Base-by-base conservation (phyloP, 345 rosid species). In the Firmiana major region DNA sequence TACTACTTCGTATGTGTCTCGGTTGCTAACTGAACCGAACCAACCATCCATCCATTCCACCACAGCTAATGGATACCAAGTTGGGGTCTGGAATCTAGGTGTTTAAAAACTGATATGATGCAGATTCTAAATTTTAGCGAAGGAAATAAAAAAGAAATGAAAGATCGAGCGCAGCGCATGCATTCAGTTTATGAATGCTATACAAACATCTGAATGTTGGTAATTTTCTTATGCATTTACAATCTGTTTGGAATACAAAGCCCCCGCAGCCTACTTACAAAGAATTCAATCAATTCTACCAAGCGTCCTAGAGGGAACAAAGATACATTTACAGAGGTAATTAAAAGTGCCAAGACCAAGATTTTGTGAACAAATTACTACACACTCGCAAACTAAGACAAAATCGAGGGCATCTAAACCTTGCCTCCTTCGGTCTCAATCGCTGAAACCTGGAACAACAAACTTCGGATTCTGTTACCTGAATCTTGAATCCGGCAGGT, bases 271-370 rank as follows among this genome's bases (percentile, higher is more conserved):
- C 85, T 78, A 83, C 81, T 77, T 75, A 82, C 83, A 79, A 72
- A 71, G 77, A 77, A 88, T 81, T 78, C 86, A 83, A 87, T 81
- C 75, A 66, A 21, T 73, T 77, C 74, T 57, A 79, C 22, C 69
- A 42, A 8, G 24, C 15, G 63, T 71, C 75, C 19, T 16, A 17
- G 5, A 76, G 36, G 75, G 48, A 43, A 54, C 17, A 59, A 60
- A 69, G 38, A 78, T n/a, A 26, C 75, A 77, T 60, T 70, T 57
- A 6, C 46, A 31, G 42, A 11, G 19, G 70, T 38, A 82, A 42
- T 62, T 24, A 7, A 6, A 34, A 60, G 49, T 53, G 76, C 5
- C 7, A 34, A 28, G 74, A 79, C 42, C 58, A 31, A 42, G 60
- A 63, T 63, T 16, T 54, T 64, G 71, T 16, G 60, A 59, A 77